Evolutionary conservation across 192 early-diverging fungal genomes (phyloP).

Genomic region (Chytriomyces confervae): DNA sequence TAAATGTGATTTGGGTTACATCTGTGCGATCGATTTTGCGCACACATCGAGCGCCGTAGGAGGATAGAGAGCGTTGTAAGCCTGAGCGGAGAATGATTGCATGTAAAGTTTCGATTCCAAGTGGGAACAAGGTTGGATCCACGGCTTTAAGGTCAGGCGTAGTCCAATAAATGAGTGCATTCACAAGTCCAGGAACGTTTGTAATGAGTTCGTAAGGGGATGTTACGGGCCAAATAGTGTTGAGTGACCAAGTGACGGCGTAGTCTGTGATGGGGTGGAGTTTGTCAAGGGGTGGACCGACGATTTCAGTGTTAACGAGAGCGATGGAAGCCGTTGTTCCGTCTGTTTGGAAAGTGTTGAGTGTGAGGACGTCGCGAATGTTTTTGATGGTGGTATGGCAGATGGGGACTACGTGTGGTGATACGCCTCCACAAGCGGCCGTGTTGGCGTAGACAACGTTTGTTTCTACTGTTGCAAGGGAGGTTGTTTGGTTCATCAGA

Average conservation of each 20-base stretch:
- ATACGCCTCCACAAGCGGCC: constrained; percentile 13
- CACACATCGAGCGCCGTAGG: constrained; percentile 18
- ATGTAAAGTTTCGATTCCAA: constrained; percentile 25
- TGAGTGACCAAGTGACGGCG: background rate
- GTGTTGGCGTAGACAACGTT: background rate
- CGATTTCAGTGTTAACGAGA: background rate
- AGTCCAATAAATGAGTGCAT: constrained; percentile 32
- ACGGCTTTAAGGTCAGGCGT: constrained; percentile 7
- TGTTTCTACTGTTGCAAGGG: background rate
- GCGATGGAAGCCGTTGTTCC: constrained; percentile 33
- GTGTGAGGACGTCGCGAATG: background rate
- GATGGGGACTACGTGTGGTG: constrained; percentile 14
- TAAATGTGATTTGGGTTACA: background rate
- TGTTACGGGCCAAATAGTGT: constrained; percentile 3
- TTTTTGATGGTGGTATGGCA: constrained; percentile 8
- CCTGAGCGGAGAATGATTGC: constrained; percentile 14
- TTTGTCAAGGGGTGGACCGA: too few species aligned
- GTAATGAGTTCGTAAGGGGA: constrained; percentile 5
- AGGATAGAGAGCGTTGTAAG: constrained; percentile 11
- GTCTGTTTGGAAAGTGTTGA: constrained; percentile 27
- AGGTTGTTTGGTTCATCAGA: background rate
- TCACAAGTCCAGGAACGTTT: constrained; percentile 23
- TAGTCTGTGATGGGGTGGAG: background rate
- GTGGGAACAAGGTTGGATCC: constrained; percentile 3
- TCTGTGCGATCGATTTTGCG: background rate